phyloP scores from a whole-genome alignment of 139 green algal genomes.

The Astrephomene gubernaculifera region DNA sequence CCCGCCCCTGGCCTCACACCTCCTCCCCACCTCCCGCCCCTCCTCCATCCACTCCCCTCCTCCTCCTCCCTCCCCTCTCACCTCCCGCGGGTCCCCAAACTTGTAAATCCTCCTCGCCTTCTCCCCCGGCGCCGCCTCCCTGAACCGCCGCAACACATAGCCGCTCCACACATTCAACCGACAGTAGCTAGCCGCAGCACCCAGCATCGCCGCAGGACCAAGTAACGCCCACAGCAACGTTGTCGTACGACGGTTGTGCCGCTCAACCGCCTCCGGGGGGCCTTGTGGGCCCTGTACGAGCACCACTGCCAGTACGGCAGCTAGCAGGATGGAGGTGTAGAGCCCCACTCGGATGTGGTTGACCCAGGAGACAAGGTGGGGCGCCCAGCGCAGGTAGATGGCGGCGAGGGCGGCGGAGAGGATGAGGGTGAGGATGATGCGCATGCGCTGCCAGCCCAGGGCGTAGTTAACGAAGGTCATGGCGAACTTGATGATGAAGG shows the following conservation, averaged over 20 bases:
- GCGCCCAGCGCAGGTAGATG: constrained; percentile 33
- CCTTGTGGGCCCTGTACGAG: neutral
- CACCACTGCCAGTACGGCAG: constrained; percentile 15
- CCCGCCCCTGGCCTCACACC: neutral
- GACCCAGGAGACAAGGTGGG: constrained; percentile 40
- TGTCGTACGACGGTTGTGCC: neutral
- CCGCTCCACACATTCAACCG: constrained; percentile 31
- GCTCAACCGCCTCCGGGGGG: neutral
- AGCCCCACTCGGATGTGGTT: constrained; percentile 39
- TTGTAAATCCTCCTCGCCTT: constrained; percentile 57
- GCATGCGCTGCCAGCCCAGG: constrained; percentile 33
- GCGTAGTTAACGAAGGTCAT: constrained; percentile 41
- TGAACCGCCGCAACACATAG: constrained; percentile 30
- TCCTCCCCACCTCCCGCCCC: neutral
- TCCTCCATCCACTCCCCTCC: neutral
- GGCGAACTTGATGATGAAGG: constrained; percentile 41
- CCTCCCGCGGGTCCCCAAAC: constrained; percentile 60
- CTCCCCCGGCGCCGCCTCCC: constrained; percentile 32
- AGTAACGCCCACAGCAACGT: constrained; percentile 31
- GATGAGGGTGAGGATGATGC: constrained; percentile 8
- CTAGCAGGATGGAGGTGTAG: constrained; percentile 13
- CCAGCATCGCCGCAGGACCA: constrained; percentile 23
- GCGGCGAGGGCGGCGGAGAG: constrained; percentile 9
- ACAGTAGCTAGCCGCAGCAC: constrained; percentile 12
- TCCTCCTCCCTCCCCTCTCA: constrained; percentile 5